Evolutionary conservation across 2,329 filamentous ascomycete species (phyloP), one percentile per base, ranked within the genome.

Genomic region (Sporothrix luriei): DNA sequence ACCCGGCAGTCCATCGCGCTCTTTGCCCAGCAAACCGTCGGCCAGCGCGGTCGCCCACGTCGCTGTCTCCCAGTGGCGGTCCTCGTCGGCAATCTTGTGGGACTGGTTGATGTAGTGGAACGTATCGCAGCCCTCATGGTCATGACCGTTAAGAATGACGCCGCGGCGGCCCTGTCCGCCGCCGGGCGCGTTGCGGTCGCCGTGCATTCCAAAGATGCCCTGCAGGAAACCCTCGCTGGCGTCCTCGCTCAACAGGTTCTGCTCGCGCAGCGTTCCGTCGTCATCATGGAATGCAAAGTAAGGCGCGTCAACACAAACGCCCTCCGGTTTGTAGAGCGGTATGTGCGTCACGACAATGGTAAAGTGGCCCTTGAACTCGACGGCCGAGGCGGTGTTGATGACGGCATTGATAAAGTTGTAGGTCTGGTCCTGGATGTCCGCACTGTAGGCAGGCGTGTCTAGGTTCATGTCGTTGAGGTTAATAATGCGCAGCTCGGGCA

Each of bases 391-490:
- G 3, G 86, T 84, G 68, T 83, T 82, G 74, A 92, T 92, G 66
- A 91, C 80, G 48, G 84, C 80, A 78, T 92, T 91, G 76, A 94
- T 83, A 76, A 96, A 97, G 38, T 82, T 77, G 79, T 97, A 96
- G 0, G 92, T 95, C 65, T 89, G 83, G 71, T 89, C 84, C 77
- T 97, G 93, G 3, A 97, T 84, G 2, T 85, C 82, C 3, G 82
- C 75, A 21, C 87, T 86, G 51, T 87, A 82, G 4, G 91, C 92
- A 0, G 95, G 95, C 0, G 89, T 91, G 78, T 99, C 95, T 49
- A 99, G 87, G 75, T 97, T 96, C 87, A 99, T 93, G 69, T 92
- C 90, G 79, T 99, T 99, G 73, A 99, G 84, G 48, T 96, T 87
- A 40, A 98, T 83, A 69, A 99, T 83, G 73, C 94, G 90, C 59